Evolutionary conservation across 1,284 basidiomycete species (phyloP), one percentile per base, ranked within the genome.

Genomic region (Ceratobasidium sp.): DNA sequence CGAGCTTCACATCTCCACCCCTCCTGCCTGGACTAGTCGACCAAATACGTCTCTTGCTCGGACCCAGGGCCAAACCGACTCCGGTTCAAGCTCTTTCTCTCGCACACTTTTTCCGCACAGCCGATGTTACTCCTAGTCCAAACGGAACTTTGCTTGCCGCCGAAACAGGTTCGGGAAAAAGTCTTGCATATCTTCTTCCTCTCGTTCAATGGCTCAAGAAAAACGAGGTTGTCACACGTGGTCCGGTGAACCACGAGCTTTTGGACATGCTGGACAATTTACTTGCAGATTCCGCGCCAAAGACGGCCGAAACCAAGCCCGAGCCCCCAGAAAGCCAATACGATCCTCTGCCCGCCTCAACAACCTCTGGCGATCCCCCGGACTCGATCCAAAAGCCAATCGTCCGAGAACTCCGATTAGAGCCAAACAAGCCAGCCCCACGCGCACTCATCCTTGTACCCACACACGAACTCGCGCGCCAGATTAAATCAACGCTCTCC

Each of bases 111-210:
- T 80, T 92, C 78, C 46, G 74, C 32, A 41, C 76, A 52, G 21
- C 34, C 70, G 3, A 55, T 23, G 52, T 70, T 32, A 1, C 18
- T 32, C 76, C 57, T 55, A 74, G 43, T 43, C 50, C 6, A 21
- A n/a, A 82, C 55, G 84, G 91, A 76, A 88, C 85, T 74, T 84
- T 96, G 10, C 84, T 96, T 1, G 93, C 92, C 0, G 90, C 91
- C 0, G 94, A 96, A 80, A 96, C 94, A 0, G 94, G 94, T 8
- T 93, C 92, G 0, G 94, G 94, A 0, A 96, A 96, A 82, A 93
- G 91, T 2, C 85, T 95, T n/a, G 93, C 94, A 0, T 96, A 95
- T 78, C 86, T 96, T 41, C 84, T 96, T 1, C 94, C 94, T 0
- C 79, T 96, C 57, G 83, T 96, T 2, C 91, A 95, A 76, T 83